Conservation (phyloP, 164 flowering plant species). For the Magnolia changhungtana region DNA sequence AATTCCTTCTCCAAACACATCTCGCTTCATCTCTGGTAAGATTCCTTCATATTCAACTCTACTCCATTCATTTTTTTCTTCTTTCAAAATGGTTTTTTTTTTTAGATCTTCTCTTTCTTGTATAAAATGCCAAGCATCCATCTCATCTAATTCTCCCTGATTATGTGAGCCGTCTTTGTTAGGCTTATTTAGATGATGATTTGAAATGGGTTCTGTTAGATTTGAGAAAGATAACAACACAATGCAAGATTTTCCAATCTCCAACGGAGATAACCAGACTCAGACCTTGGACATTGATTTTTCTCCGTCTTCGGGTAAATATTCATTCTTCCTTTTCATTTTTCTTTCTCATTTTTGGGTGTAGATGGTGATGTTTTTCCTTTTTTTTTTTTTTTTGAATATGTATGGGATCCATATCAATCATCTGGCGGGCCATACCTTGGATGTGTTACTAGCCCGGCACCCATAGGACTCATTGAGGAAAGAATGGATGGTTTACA, state of each 20-base stretch:
- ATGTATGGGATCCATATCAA: no score
- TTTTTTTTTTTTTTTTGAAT: no score
- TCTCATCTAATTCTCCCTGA: not conserved
- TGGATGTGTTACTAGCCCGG: no score
- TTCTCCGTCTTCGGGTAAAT: constrained; percentile 1
- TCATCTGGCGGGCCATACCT: no score
- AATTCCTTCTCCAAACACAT: not conserved
- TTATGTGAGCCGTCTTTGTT: not conserved
- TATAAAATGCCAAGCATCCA: no score
- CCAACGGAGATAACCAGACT: constrained; percentile 6
- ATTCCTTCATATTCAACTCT: not conserved
- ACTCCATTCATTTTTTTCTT: not conserved
- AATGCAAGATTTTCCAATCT: not conserved
- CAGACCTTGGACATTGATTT: constrained; percentile 13
- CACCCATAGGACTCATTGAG: no score
- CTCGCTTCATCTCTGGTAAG: not conserved
- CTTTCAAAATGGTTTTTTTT: no score
- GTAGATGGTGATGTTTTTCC: no score
- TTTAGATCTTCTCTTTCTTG: not conserved
- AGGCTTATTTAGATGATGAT: not conserved
- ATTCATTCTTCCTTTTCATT: not conserved
- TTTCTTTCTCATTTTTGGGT: no score
- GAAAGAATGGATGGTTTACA: no score
- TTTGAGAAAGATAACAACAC: not conserved
- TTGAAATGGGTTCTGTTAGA: constrained; percentile 3